These are phyloP conservation scores for Fusarium praegraminearum DNA, from an alignment of 2,329 filamentous ascomycete species.

Conservation along the genomic window DNA sequence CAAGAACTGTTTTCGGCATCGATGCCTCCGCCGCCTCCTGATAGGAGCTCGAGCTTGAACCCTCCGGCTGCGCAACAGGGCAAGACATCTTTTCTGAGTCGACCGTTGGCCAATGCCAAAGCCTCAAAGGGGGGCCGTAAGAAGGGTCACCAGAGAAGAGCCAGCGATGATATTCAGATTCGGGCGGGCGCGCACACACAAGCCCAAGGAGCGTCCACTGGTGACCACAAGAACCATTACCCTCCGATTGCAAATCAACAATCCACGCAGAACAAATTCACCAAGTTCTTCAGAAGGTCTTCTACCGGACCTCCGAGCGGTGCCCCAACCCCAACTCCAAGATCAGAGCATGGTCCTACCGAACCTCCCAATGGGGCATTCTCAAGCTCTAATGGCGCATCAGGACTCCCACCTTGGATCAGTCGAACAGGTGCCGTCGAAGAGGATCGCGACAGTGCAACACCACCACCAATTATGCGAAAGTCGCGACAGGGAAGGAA, in stretches of 20 bases:
- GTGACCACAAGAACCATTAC: constrained; percentile 59
- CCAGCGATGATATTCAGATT: constrained; percentile 51
- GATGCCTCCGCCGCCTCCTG: constrained; percentile 61
- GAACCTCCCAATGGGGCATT: constrained; percentile 29
- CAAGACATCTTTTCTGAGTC: constrained; percentile 32
- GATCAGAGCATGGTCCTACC: constrained; percentile 20
- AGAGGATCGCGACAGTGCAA: constrained; percentile 62
- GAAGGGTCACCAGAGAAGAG: constrained; percentile 39
- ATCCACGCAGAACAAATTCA: constrained; percentile 60
- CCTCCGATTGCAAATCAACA: constrained; percentile 63
- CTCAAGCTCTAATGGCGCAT: constrained; percentile 42
- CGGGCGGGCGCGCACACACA: constrained; percentile 45
- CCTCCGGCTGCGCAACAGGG: constrained; percentile 56
- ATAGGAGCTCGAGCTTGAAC: constrained; percentile 66
- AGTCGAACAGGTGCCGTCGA: constrained; percentile 52
- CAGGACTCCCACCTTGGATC: constrained; percentile 58
- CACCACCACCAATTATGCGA: constrained; percentile 68
- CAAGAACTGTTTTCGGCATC: constrained; percentile 55
- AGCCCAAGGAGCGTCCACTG: constrained; percentile 36
- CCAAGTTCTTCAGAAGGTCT: constrained; percentile 65
- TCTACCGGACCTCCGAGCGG: constrained; percentile 51
- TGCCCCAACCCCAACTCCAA: constrained; percentile 20
- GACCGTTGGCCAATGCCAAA: constrained; percentile 33
- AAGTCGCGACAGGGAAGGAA: constrained; percentile 54
- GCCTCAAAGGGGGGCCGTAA: constrained; percentile 38